Evolutionary conservation across 2,329 filamentous ascomycete species (phyloP).

Genomic region (Fusarium xylarioides): DNA sequence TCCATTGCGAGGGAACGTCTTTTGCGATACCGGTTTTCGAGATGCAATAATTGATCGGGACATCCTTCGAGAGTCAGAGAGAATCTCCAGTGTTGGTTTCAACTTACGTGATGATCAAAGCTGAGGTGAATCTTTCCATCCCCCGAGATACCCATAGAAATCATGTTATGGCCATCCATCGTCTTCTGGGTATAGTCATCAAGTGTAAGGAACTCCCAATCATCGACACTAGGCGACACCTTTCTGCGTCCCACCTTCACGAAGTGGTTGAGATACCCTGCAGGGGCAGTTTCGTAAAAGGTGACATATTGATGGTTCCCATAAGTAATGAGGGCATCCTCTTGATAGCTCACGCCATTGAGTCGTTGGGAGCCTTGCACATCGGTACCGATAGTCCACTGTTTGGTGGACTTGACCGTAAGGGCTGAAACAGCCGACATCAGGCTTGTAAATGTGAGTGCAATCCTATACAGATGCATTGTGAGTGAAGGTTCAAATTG

Average conservation of each 20-base stretch:
- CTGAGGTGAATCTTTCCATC: conserved; percentile 32
- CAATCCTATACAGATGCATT: conserved; percentile 2
- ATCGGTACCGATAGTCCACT: conserved; percentile 28
- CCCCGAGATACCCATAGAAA: conserved; percentile 31
- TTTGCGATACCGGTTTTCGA: conserved; percentile 13
- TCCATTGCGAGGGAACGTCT: conserved; percentile 4
- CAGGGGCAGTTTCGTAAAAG: conserved; percentile 23
- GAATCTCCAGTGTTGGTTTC: accelerated
- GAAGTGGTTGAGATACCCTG: conserved; percentile 24
- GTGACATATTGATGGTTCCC: conserved; percentile 29
- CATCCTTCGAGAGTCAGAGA: conserved; percentile 12
- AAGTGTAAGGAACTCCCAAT: conserved; percentile 25
- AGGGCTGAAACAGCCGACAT: conserved; percentile 7
- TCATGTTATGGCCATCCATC: conserved; percentile 34
- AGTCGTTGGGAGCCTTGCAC: conserved; percentile 24
- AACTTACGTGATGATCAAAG: conserved; percentile 29
- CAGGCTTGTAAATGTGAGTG: neutral
- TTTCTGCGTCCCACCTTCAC: conserved; percentile 15
- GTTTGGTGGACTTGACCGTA: conserved; percentile 15
- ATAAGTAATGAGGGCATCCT: conserved; percentile 28
- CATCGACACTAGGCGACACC: neutral
- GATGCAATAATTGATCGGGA: conserved; percentile 26
- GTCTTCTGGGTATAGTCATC: conserved; percentile 27
- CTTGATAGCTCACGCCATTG: conserved; percentile 33
- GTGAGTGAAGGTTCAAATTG: neutral